These are phyloP conservation scores for apple (Malus domestica) DNA, from an alignment of 306 rosid species.

Conservation along the genomic window ASM211411v1 NC_041792.1:19246907-19247406, in stretches of 20 bases:
- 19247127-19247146: slow-evolving; percentile 70
- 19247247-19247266: not conserved
- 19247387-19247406: slow-evolving; percentile 88
- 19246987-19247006: slow-evolving; percentile 42
- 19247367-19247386: slow-evolving; percentile 82
- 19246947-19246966: slow-evolving; percentile 48
- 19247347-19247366: slow-evolving; percentile 66
- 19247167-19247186: slow-evolving; percentile 87
- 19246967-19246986: slow-evolving; percentile 46
- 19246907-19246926: slow-evolving; percentile 49
- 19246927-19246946: slow-evolving; percentile 73
- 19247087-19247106: slow-evolving; percentile 89
- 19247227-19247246: slow-evolving; percentile 20
- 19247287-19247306: slow-evolving; percentile 82
- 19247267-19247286: slow-evolving; percentile 14
- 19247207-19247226: slow-evolving; percentile 55
- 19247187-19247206: slow-evolving; percentile 87
- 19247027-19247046: slow-evolving; percentile 48
- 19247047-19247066: slow-evolving; percentile 58
- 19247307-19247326: slow-evolving; percentile 69
- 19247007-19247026: slow-evolving; percentile 51
- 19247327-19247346: slow-evolving; percentile 63
- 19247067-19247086: slow-evolving; percentile 76
- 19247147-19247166: slow-evolving; percentile 66
- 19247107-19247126: slow-evolving; percentile 58